These are phyloP conservation scores for Solanum paucissectum DNA, from an alignment of 257 asterid species.

Conservation along the genomic window DNA sequence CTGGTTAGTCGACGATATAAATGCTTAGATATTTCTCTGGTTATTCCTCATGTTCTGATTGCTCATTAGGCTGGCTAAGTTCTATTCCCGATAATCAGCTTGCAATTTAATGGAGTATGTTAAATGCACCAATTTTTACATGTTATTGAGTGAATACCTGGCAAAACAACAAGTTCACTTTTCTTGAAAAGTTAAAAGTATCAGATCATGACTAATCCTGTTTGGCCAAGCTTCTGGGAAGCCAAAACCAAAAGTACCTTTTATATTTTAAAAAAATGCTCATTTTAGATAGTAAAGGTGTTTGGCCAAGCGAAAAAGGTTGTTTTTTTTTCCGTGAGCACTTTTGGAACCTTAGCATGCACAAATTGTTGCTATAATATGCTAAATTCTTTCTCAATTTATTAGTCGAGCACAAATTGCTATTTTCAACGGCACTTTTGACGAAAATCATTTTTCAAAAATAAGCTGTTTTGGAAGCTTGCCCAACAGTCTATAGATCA, in stretches of 20 bases:
- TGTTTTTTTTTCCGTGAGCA: background rate
- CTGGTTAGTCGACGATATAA: constrained; percentile 32
- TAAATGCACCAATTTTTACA: background rate
- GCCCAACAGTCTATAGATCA: background rate
- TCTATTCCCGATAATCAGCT: background rate
- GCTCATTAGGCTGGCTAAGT: background rate
- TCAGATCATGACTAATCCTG: background rate
- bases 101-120: background rate
- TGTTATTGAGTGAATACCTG: background rate
- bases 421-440: background rate
- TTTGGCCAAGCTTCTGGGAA: background rate
- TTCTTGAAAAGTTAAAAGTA: background rate
- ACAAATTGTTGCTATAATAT: background rate
- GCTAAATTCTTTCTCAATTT: background rate
- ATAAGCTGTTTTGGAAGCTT: background rate
- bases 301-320: background rate
- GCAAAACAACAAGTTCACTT: background rate
- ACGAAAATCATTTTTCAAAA: background rate
- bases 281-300: background rate
- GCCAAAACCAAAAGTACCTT: background rate
- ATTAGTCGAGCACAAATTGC: background rate
- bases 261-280: background rate
- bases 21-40: background rate
- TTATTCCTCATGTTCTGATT: background rate
- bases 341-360: background rate